phyloP scores from a whole-genome alignment of 2,329 filamentous ascomycete species.

The Plenodomus lindquistii region DNA sequence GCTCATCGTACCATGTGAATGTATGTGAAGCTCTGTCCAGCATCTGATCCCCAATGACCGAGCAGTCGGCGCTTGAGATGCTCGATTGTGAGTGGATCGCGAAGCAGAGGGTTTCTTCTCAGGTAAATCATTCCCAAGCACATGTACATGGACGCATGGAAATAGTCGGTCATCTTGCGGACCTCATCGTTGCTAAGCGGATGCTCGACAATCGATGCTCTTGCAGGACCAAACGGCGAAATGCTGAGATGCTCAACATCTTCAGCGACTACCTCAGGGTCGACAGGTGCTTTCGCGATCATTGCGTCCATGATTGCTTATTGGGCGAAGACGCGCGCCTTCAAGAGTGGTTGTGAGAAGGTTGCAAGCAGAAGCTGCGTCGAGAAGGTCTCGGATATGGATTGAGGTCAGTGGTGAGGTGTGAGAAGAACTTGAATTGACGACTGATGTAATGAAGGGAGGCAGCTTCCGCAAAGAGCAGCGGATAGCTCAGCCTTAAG shows the following conservation, averaged over 20 bases:
- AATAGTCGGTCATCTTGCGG: conserved; percentile 71
- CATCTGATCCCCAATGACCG: conserved; percentile 78
- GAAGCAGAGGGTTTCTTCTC: conserved; percentile 71
- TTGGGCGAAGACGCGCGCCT: conserved; percentile 5
- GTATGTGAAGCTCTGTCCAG: conserved; percentile 80
- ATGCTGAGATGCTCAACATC: conserved; percentile 46
- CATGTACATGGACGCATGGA: conserved; percentile 74
- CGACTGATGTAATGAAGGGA: not conserved
- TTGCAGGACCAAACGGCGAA: conserved; percentile 66
- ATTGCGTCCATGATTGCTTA: conserved; percentile 28
- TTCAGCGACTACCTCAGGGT: conserved; percentile 30
- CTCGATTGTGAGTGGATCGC: conserved; percentile 68
- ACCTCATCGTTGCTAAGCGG: conserved; percentile 70
- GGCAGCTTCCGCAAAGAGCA: not conserved
- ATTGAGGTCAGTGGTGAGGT: not conserved
- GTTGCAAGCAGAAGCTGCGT: conserved; percentile 3
- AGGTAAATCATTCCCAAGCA: conserved; percentile 82
- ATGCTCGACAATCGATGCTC: conserved; percentile 63
- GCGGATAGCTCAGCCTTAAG: conserved; percentile 9
- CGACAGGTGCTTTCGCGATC: conserved; percentile 21
- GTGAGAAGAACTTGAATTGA: no score
- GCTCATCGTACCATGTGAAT: conserved; percentile 66
- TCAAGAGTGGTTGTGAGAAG: conserved; percentile 2
- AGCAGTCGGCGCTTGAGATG: conserved; percentile 75
- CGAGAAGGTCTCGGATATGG: conserved; percentile 1